These are phyloP conservation scores for Saturnispora zaruensis DNA, from an alignment of 805 yeast species.

Conservation along the genomic window DNA sequence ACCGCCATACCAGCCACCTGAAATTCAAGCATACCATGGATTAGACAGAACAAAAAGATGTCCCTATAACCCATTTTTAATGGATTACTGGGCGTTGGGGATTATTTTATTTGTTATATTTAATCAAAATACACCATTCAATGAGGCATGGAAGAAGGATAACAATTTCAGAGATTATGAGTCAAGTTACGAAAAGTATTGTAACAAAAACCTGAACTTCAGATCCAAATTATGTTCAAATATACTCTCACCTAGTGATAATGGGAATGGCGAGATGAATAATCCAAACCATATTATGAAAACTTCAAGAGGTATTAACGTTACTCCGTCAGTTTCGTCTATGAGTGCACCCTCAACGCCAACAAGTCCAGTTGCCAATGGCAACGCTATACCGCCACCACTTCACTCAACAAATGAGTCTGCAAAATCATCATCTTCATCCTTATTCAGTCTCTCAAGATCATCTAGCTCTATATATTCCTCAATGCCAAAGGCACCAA, in stretches of 20 bases:
- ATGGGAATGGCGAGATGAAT: not conserved
- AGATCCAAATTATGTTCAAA: constrained; percentile 20
- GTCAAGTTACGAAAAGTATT: constrained; percentile 30
- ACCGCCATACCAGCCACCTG: constrained; percentile 80
- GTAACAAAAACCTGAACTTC: constrained; percentile 31
- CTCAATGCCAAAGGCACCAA: constrained; percentile 1
- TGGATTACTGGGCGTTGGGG: constrained; percentile 76
- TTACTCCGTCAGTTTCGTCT: not conserved
- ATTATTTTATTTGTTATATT: constrained; percentile 57
- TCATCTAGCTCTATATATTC: constrained; percentile 7
- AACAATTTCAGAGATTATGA: constrained; percentile 53
- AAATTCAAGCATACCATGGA: constrained; percentile 50
- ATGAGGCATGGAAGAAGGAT: constrained; percentile 35
- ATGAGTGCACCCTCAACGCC: not conserved
- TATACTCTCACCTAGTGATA: not conserved
- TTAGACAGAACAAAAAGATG: constrained; percentile 27
- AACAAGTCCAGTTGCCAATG: not conserved
- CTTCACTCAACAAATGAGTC: not conserved
- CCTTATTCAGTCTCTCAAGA: constrained; percentile 6
- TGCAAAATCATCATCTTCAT: constrained; percentile 1
- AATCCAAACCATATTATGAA: not conserved
- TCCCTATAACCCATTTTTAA: constrained; percentile 51
- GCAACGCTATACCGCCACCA: constrained; percentile 1
- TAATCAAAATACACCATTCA: constrained; percentile 54
- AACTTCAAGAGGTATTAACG: constrained; percentile 1